These are phyloP conservation scores for Massarina eburnea DNA, from an alignment of 2,329 filamentous ascomycete species.

Conservation along the genomic window DNA sequence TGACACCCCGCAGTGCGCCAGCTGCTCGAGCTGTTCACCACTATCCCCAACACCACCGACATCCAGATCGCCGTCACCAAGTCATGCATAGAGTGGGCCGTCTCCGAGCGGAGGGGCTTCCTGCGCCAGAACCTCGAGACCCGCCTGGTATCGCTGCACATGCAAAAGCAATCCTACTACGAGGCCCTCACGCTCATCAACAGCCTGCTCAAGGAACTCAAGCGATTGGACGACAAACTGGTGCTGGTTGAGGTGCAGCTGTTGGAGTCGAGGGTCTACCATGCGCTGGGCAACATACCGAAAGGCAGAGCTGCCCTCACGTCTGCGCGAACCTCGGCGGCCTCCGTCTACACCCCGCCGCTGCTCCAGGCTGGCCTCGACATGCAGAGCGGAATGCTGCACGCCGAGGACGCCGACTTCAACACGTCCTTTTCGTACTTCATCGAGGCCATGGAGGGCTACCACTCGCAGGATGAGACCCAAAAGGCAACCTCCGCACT, in stretches of 20 bases:
- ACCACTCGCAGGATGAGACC: constrained; percentile 87
- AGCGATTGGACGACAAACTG: constrained; percentile 97
- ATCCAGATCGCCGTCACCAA: constrained; percentile 94
- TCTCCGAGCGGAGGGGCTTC: constrained; percentile 90
- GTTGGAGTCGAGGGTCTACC: constrained; percentile 94
- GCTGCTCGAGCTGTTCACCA: constrained; percentile 90
- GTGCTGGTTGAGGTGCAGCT: constrained; percentile 97
- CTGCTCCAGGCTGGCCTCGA: constrained; percentile 93
- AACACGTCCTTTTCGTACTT: constrained; percentile 99
- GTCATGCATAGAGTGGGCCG: constrained; percentile 99
- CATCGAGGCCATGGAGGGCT: constrained; percentile 97
- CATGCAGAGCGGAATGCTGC: constrained; percentile 99
- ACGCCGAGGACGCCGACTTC: constrained; percentile 98
- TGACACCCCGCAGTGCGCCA: constrained; percentile 75
- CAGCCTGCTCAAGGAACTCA: constrained; percentile 90
- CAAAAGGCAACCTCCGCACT: constrained; percentile 91
- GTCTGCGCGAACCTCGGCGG: constrained; percentile 89
- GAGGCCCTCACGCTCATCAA: constrained; percentile 97
- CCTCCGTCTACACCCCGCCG: constrained; percentile 95
- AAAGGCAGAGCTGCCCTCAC: constrained; percentile 95
- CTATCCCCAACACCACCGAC: constrained; percentile 92
- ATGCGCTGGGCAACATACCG: constrained; percentile 92
- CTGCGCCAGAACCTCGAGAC: constrained; percentile 98
- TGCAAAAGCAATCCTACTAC: constrained; percentile 97
- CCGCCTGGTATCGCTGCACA: constrained; percentile 88